Conservation (phyloP, 345 rosid species). For the Theobroma cacao region DNA sequence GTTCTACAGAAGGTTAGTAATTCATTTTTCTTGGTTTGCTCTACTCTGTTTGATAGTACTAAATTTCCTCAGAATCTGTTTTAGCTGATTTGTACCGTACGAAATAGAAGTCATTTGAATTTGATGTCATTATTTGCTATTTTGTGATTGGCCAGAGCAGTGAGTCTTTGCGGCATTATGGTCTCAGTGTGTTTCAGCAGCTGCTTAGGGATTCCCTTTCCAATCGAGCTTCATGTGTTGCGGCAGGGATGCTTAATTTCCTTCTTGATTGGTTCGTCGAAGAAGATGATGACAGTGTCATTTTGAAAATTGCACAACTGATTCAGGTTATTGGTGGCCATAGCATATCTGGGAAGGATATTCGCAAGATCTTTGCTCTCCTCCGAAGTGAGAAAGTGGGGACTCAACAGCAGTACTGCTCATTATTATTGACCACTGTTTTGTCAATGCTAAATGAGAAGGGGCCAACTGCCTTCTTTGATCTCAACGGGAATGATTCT, state of each 20-base stretch:
- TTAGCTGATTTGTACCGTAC: neutral
- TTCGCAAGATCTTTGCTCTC: constrained; percentile 90
- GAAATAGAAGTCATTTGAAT: neutral
- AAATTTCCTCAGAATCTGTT: neutral
- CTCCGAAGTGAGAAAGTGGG: constrained; percentile 95
- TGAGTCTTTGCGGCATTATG: constrained; percentile 77
- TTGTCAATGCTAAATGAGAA: constrained; percentile 94
- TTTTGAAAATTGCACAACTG: constrained; percentile 81
- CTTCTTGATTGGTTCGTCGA: constrained; percentile 95
- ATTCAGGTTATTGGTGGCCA: constrained; percentile 94
- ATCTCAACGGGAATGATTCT: constrained; percentile 81
- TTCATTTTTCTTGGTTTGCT: constrained; percentile 19
- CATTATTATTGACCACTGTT: constrained; percentile 70
- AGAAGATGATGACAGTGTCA: constrained; percentile 67
- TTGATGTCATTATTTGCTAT: constrained; percentile 32
- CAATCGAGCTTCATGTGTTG: constrained; percentile 84
- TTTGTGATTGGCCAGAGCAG: constrained; percentile 98
- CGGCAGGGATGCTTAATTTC: constrained; percentile 90
- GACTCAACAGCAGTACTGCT: constrained; percentile 71
- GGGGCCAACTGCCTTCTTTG: constrained; percentile 95
- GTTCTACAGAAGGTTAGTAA: constrained; percentile 92
- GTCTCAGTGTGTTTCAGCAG: constrained; percentile 78
- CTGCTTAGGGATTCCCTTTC: constrained; percentile 88
- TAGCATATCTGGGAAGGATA: constrained; percentile 97
- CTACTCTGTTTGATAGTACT: neutral